Base-by-base conservation (phyloP, 495 filamentous ascomycete genomes). In the Penicillium silybi region DNA sequence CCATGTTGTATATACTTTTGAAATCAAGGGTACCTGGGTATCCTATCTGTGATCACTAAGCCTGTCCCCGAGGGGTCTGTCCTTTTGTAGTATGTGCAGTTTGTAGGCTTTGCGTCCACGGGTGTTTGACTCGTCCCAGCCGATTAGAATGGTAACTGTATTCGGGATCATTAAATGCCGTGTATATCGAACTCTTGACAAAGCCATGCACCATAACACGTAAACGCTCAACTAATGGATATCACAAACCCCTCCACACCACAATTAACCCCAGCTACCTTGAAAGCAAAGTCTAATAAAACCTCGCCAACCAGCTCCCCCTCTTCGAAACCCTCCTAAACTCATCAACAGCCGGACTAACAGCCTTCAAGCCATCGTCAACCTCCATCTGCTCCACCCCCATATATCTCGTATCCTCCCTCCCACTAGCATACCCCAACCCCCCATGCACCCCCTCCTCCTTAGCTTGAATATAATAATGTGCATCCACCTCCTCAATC, bases 381-480 rank as follows among this genome's bases (percentile, higher is more conserved):
- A 59, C 25, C 9, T 64, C 66, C 44, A 69, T 55, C 17, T 49
- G 50, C 40, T 46, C 43, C 11, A 52, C 17, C 1, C 37, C 43
- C 13, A 27, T 16, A 17, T 50, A 44, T 15, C 35, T 41, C 32
- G 25, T 45, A 2, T 46, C 38, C n/a, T 41, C 35, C 6, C 44
- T 48, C 6, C 25, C 48, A 44, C 16, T 9, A 19, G 37, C 37
- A 38, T 29, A 17, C 52, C 19, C 22, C 16, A 15, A 17, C 35
- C 34, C 16, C 25, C 29, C 2, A 6, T n/a, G n/a, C 16, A 11
- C 8, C 37, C 53, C 64, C 34, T 73, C 70, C 6, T 49, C 57
- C 39, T 69, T 69, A 3, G 64, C 57, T 7, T 61, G 58, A 34
- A 74, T 71, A 45, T 67, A 74, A 44, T 69, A 72, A 46, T 74